Percentiles rank a stretch among this genome's conserved stretches.
Evolutionary conservation across 1,139 yeast species (phyloP).

Genomic region (Geotrichum australiense): DNA sequence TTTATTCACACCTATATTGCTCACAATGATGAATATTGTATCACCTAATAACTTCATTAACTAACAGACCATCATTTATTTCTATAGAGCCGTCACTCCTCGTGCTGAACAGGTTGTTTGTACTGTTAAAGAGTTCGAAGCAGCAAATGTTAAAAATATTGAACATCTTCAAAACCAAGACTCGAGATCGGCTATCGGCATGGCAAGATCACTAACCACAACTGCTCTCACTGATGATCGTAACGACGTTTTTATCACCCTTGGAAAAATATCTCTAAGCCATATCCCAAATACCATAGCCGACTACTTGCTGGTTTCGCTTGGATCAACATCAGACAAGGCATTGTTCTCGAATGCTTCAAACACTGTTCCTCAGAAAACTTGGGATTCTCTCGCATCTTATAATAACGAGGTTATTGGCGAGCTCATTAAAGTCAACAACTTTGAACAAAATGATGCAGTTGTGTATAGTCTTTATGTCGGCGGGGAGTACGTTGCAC

Average conservation of each 20-base stretch:
- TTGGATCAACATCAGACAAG: slow-evolving; percentile 25
- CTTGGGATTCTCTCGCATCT: slow-evolving; percentile 73
- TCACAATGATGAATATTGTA: no score
- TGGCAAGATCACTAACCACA: slow-evolving; percentile 26
- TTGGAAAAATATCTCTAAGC: slow-evolving; percentile 26
- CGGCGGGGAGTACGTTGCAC: slow-evolving; percentile 58
- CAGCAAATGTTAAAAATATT: slow-evolving; percentile 40
- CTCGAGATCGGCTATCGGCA: slow-evolving; percentile 26
- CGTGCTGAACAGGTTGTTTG: slow-evolving; percentile 68
- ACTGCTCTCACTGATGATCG: slow-evolving; percentile 25
- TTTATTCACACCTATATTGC: no score
- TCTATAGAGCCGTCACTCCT: slow-evolving; percentile 50
- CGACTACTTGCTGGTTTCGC: slow-evolving; percentile 23
- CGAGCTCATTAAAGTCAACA: slow-evolving; percentile 54
- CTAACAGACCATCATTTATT: neutral
- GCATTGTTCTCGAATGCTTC: slow-evolving; percentile 49
- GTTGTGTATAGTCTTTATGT: slow-evolving; percentile 52
- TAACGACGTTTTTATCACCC: slow-evolving; percentile 27
- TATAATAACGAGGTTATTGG: slow-evolving; percentile 68
- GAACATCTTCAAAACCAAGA: slow-evolving; percentile 37
- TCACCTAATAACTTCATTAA: no score
- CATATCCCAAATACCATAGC: slow-evolving; percentile 19
- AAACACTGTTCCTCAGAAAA: slow-evolving; percentile 46
- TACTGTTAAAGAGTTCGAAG: slow-evolving; percentile 67
- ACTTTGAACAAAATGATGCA: slow-evolving; percentile 50